Evolutionary conservation across 768 basidiomycete genomes (phyloP).

Genomic region (Goffeauzyma gilvescens): DNA sequence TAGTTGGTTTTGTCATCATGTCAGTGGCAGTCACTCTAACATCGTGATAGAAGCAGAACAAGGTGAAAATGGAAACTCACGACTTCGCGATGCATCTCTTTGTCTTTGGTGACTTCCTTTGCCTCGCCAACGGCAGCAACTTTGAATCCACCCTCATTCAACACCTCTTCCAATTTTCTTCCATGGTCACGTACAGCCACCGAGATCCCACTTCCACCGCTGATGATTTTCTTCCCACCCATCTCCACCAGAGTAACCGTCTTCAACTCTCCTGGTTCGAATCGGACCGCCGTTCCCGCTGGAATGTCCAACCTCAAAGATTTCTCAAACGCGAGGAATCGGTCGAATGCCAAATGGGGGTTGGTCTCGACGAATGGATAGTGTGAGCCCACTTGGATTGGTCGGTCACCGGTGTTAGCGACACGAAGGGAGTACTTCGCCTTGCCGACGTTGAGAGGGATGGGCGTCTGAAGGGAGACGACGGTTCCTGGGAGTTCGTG

Average conservation of each 20-base stretch:
- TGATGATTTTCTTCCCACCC: conserved; percentile 49
- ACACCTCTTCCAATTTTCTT: conserved; percentile 31
- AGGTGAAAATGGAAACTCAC: conserved; percentile 14
- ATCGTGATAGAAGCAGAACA: not conserved
- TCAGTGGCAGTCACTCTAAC: not conserved
- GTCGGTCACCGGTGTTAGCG: conserved; percentile 78
- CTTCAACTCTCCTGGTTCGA: conserved; percentile 81
- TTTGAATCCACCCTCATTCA: conserved; percentile 44
- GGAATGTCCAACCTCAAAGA: conserved; percentile 69
- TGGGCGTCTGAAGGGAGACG: conserved; percentile 44
- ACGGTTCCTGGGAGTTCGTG: conserved; percentile 57
- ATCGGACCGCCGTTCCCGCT: conserved; percentile 85
- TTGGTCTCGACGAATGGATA: conserved; percentile 91
- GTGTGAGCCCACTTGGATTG: conserved; percentile 87
- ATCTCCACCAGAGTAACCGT: conserved; percentile 65
- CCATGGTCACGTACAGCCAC: conserved; percentile 32
- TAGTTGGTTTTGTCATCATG: not conserved
- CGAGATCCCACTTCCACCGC: conserved; percentile 63
- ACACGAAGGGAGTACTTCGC: conserved; percentile 53
- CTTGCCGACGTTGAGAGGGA: conserved; percentile 58
- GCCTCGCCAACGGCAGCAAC: conserved; percentile 39
- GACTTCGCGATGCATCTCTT: conserved; percentile 37
- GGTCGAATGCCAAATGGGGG: conserved; percentile 58
- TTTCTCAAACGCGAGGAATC: conserved; percentile 45
- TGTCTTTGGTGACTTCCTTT: conserved; percentile 11